phyloP scores from a whole-genome alignment of 805 yeast genomes.

The Metschnikowia hibisci region DNA sequence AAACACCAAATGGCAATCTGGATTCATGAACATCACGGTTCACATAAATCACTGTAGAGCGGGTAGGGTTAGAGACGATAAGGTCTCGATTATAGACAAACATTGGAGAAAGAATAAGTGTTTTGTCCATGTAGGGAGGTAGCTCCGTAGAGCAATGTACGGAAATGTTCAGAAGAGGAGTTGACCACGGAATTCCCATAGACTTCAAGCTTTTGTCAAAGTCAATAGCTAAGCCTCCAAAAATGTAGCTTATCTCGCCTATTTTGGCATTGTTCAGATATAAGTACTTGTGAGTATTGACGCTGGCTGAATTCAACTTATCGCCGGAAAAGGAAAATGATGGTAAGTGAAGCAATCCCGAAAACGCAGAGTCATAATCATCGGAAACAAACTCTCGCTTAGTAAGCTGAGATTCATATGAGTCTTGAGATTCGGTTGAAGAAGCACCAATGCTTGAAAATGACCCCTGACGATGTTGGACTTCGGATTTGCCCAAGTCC shows the following conservation, averaged over 20 bases:
- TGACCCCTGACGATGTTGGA: not conserved
- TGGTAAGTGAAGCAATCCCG: constrained; percentile 17
- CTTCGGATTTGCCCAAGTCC: not conserved
- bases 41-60: constrained; percentile 30
- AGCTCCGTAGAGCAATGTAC: constrained; percentile 35
- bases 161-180: constrained; percentile 29
- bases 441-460: not conserved
- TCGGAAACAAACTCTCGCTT: constrained; percentile 6
- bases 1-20: constrained; percentile 48
- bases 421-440: not conserved
- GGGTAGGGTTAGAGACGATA: constrained; percentile 26
- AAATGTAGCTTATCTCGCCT: constrained; percentile 30
- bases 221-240: constrained; percentile 33
- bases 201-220: constrained; percentile 18
- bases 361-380: constrained; percentile 13
- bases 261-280: constrained; percentile 33
- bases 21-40: constrained; percentile 26
- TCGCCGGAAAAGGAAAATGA: constrained; percentile 7
- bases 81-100: constrained; percentile 36
- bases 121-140: constrained; percentile 38
- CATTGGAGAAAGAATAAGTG: constrained; percentile 38
- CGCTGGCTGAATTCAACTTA: not conserved
- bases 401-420: not conserved
- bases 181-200: constrained; percentile 32
- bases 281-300: constrained; percentile 8